These are phyloP conservation scores for Heimioporus sp. DNA, from an alignment of 768 basidiomycete genomes.

Conservation along the genomic window DNA sequence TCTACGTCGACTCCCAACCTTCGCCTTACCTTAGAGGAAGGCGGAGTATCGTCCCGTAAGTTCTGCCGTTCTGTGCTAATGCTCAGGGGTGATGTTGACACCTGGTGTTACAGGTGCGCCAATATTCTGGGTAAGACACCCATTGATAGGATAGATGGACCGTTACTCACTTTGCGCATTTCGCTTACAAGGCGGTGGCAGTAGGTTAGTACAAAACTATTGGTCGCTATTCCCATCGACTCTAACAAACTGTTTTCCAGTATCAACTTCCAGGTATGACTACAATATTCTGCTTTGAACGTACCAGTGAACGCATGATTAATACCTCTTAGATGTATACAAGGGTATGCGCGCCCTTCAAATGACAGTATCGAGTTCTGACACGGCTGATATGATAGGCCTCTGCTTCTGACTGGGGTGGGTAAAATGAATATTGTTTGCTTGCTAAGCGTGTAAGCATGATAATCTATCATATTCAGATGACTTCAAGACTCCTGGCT, in stretches of 20 bases:
- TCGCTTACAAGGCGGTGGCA: conserved; percentile 44
- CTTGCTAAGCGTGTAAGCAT: not conserved
- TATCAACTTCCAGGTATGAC: conserved; percentile 61
- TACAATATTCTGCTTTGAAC: not conserved
- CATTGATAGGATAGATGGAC: not conserved
- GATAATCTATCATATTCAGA: conserved; percentile 35
- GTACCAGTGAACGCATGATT: not conserved
- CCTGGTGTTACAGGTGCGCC: conserved; percentile 46
- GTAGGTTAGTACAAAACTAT: conserved; percentile 39
- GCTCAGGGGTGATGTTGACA: not conserved
- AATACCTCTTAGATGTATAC: conserved; percentile 56
- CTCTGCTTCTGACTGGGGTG: conserved; percentile 71
- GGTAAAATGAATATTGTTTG: conserved; percentile 10
- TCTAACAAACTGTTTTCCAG: conserved; percentile 29
- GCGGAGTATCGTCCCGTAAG: conserved; percentile 66
- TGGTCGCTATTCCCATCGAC: not conserved
- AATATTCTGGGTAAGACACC: conserved; percentile 53
- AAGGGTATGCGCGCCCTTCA: conserved; percentile 35
- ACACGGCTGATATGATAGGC: conserved; percentile 35
- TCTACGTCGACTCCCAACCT: conserved; percentile 61
- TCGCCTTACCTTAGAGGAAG: conserved; percentile 61
- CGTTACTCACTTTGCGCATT: not conserved
- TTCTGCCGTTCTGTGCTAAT: not conserved
- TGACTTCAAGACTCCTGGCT: conserved; percentile 70
- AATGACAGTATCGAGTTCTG: not conserved